Percentiles rank a stretch among this genome's conserved stretches.
Conservation (phyloP, 306 rosid genomes). For the Quillaja saponaria region DNA sequence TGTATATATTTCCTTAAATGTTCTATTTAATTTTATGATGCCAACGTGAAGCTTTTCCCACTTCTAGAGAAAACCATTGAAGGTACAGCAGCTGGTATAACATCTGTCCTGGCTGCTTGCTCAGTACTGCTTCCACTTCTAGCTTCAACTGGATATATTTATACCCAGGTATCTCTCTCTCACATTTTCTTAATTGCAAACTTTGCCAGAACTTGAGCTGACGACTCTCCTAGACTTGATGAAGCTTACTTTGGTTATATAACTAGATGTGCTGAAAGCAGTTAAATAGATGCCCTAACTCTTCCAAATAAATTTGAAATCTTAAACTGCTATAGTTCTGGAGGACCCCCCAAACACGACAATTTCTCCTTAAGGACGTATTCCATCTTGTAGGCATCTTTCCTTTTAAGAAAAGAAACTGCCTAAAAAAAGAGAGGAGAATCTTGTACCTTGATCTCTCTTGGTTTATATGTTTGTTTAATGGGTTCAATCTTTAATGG, state of each 20-base stretch:
- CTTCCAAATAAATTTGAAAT: too few relatives aligned
- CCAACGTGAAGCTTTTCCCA: constrained; percentile 26
- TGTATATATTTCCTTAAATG: constrained; percentile 18
- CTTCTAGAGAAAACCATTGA: constrained; percentile 92
- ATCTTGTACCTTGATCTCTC: neutral
- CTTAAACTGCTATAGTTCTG: neutral
- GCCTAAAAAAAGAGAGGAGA: neutral
- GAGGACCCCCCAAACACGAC: neutral
- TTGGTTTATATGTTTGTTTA: constrained; percentile 13
- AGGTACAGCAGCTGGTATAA: constrained; percentile 99
- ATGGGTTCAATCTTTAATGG: constrained; percentile 30
- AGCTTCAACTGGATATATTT: constrained; percentile 84
- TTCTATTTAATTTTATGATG: constrained; percentile 22
- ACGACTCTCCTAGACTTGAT: too few relatives aligned
- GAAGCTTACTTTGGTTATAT: too few relatives aligned
- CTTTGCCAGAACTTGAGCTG: too few relatives aligned
- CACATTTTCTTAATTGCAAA: constrained; percentile 15
- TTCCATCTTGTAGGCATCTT: too few relatives aligned
- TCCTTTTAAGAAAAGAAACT: too few relatives aligned
- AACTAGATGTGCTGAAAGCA: too few relatives aligned
- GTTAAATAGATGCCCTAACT: too few relatives aligned
- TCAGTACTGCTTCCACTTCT: constrained; percentile 81
- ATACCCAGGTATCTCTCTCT: constrained; percentile 67
- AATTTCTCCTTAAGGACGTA: too few relatives aligned
- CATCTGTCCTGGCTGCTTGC: constrained; percentile 90